These are phyloP conservation scores for Myxozyma neotropica DNA, from an alignment of 805 yeast genomes.

Conservation along the genomic window DNA sequence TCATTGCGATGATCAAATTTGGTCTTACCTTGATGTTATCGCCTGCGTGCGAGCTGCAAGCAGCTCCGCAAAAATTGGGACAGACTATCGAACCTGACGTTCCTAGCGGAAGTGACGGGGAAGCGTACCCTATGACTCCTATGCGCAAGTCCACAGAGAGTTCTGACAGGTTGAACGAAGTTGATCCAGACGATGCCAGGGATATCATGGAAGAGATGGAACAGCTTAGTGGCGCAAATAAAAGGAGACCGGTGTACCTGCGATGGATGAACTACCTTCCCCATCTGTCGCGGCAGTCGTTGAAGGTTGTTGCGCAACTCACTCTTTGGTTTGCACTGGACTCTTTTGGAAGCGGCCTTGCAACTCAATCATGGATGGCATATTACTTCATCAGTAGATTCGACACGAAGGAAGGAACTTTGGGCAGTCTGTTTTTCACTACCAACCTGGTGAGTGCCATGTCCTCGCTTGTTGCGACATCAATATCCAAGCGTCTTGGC, in stretches of 20 bases:
- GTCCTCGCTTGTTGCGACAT: conserved; percentile 77
- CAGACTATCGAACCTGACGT: conserved; percentile 3
- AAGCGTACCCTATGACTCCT: conserved; percentile 8
- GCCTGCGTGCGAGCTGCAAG: conserved; percentile 54
- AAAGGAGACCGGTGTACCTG: conserved; percentile 16
- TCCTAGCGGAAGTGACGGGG: not conserved
- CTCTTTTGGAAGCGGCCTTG: conserved; percentile 84
- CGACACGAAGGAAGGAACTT: conserved; percentile 53
- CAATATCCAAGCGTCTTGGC: conserved; percentile 66
- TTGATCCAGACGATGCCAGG: conserved; percentile 10
- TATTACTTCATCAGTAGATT: conserved; percentile 71
- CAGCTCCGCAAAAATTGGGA: conserved; percentile 1
- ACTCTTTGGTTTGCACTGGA: conserved; percentile 67
- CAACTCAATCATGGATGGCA: conserved; percentile 84
- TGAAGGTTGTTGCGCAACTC: conserved; percentile 36
- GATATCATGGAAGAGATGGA: conserved; percentile 25
- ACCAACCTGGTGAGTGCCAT: conserved; percentile 65
- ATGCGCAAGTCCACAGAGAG: conserved; percentile 2
- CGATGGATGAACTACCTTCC: conserved; percentile 24
- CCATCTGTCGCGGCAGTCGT: conserved; percentile 9
- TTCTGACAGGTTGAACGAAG: not conserved
- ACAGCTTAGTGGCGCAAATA: not conserved
- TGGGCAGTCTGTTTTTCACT: conserved; percentile 69
- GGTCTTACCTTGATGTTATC: conserved; percentile 55
- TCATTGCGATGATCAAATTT: conserved; percentile 48